Percentiles rank a stretch among this genome's conserved stretches.
phyloP scores from a whole-genome alignment of 2,329 filamentous ascomycete genomes.

The Monosporascus sp. region DNA sequence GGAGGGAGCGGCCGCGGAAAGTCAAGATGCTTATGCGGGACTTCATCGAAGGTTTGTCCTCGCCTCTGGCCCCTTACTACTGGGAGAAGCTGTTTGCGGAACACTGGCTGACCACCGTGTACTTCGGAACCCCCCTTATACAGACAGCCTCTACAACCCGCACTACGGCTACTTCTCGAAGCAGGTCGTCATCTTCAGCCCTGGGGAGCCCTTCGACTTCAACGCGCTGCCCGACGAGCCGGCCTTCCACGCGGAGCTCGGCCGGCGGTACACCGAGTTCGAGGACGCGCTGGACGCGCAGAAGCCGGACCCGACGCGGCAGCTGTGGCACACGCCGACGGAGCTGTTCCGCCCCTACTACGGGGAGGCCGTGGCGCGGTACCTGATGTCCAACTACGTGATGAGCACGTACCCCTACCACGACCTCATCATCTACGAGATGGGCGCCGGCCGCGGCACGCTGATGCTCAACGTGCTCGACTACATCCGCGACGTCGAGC shows the following conservation, averaged over 20 bases:
- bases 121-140: background rate
- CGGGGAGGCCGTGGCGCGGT: conserved; percentile 93
- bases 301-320: conserved; percentile 67
- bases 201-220: conserved; percentile 89
- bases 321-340: conserved; percentile 97
- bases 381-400: conserved; percentile 93
- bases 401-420: conserved; percentile 91
- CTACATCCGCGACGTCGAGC: conserved; percentile 84
- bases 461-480: conserved; percentile 98
- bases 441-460: conserved; percentile 95
- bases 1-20: conserved; percentile 70
- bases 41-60: conserved; percentile 79
- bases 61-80: conserved; percentile 1
- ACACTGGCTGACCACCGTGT: too few species aligned
- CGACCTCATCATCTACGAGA: conserved; percentile 96
- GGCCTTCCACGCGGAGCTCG: conserved; percentile 72
- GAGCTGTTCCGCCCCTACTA: conserved; percentile 96
- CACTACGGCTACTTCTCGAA: conserved; percentile 96
- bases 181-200: conserved; percentile 91
- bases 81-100: background rate
- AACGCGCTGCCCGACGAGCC: conserved; percentile 73
- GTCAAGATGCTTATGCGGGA: conserved; percentile 98
- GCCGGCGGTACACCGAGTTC: conserved; percentile 79
- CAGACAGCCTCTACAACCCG: conserved; percentile 91
- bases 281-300: conserved; percentile 79